Base-by-base conservation (phyloP, 352 stramenopile genomes). In the Aphanomyces stellatus region DNA sequence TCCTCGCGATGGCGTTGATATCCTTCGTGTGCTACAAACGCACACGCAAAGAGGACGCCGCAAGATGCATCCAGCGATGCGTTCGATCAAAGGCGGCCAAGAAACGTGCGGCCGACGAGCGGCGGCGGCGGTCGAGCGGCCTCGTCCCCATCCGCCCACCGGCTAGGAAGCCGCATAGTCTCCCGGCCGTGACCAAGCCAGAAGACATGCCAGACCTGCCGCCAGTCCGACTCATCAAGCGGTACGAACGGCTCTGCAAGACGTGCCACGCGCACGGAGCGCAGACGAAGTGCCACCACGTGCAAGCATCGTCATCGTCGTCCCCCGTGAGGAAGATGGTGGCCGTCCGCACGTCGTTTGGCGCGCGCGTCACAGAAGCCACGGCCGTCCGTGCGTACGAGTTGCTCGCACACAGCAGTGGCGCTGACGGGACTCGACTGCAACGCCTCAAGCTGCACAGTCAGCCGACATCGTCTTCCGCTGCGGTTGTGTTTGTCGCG, bases 171-270 rank as follows among this genome's bases (percentile, higher is more conserved):
- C 53, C 53, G 3, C 33, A 62, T 31, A 33, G 28, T 25, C 15
- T 62, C 13, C 33, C 53, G 3, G 53, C 53, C 15, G 53, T 27
- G 13, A 62, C 17, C 7, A 62, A 48, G 3, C 30, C 53, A 31
- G 19, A 22, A 13, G 53, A 40, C 7, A 10, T 25, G 33, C 22
- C 3, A 25, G 11, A 30, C 10, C 33, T 62, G 24, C 53, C 53
- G 30, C 53, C 53, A 5, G 53, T 62, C 19, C 30, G 34, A 11
- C 53, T 62, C 53, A 40, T 62, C 25, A 62, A 62, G 35, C 53
- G 53, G 7, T 62, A 31, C 35, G 53, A 62, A 10, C 4, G 53
- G 53, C 31, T 62, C 17, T 62, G 53, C 24, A 48, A 42, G 35
- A 62, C 53, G n/a, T 62, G 53, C 33, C 30, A 42, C 5, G 15